These are phyloP conservation scores for Bonia amplexicaulis DNA, from an alignment of 176 grass and related monocot genomes.

Conservation along the genomic window DNA sequence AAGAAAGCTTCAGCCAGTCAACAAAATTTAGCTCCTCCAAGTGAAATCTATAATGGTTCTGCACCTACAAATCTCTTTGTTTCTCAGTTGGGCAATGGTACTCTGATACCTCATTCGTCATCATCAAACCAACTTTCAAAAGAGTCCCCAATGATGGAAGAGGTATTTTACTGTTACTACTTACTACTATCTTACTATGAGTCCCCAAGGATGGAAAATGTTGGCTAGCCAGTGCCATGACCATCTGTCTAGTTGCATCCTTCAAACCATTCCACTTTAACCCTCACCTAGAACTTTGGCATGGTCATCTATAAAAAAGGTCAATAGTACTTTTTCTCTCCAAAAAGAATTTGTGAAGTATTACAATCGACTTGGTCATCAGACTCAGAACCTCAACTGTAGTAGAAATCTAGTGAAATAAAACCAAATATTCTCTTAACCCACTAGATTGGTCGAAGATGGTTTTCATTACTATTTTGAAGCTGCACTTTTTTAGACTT, in stretches of 20 bases:
- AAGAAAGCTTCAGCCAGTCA: constrained; percentile 73
- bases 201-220: neutral
- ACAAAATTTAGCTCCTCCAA: constrained; percentile 72
- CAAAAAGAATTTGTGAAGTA: neutral
- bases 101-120: constrained; percentile 67
- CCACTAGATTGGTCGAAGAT: neutral
- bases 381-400: neutral
- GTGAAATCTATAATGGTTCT: constrained; percentile 84
- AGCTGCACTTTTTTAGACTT: neutral
- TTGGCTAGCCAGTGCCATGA: neutral
- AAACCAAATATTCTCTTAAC: neutral
- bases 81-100: constrained; percentile 84
- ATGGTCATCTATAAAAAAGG: neutral
- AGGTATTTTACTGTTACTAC: constrained; percentile 42
- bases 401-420: neutral
- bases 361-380: neutral
- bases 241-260: neutral
- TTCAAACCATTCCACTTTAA: neutral
- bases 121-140: constrained; percentile 78
- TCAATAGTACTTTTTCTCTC: neutral
- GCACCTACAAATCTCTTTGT: constrained; percentile 79
- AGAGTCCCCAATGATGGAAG: constrained; percentile 78
- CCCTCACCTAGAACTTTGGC: neutral
- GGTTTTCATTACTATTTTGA: neutral
- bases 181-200: neutral